These are phyloP conservation scores for Fusarium coicis DNA, from an alignment of 2,329 filamentous ascomycete genomes.

Conservation along the genomic window DNA sequence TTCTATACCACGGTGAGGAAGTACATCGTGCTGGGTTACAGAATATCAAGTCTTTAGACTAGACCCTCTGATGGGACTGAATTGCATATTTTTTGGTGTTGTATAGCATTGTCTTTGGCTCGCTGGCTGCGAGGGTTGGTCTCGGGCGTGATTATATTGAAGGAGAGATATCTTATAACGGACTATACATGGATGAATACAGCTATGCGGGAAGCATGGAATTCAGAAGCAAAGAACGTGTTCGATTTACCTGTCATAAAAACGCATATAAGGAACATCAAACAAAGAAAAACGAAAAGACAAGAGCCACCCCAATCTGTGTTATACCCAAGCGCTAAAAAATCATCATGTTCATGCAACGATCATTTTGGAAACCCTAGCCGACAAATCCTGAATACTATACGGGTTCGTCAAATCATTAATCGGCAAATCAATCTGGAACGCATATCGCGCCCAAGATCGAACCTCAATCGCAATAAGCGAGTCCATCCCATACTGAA, in stretches of 20 bases:
- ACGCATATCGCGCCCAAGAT: constrained; percentile 41
- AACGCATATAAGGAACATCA: background rate
- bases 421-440: constrained; percentile 41
- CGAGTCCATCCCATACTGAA: constrained; percentile 41
- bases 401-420: constrained; percentile 41
- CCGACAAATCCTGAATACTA: constrained; percentile 38
- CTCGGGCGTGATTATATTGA: background rate
- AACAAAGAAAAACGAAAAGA: background rate
- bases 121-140: background rate
- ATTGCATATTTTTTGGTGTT: background rate
- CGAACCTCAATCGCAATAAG: constrained; percentile 41
- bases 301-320: background rate
- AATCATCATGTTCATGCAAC: background rate
- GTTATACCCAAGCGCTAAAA: background rate
- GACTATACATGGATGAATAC: background rate
- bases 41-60: background rate
- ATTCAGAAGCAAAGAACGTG: background rate
- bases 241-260: background rate
- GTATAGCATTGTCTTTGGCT: background rate
- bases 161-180: background rate
- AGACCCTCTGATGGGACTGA: background rate
- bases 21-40: background rate
- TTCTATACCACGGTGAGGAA: background rate
- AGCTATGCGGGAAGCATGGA: background rate
- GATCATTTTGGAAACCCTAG: constrained; percentile 37